A percentile compares a stretch with the other conserved stretches of the same genome.
phyloP scores from a whole-genome alignment of 768 basidiomycete species.

The Pleurotus tuber-regium region DNA sequence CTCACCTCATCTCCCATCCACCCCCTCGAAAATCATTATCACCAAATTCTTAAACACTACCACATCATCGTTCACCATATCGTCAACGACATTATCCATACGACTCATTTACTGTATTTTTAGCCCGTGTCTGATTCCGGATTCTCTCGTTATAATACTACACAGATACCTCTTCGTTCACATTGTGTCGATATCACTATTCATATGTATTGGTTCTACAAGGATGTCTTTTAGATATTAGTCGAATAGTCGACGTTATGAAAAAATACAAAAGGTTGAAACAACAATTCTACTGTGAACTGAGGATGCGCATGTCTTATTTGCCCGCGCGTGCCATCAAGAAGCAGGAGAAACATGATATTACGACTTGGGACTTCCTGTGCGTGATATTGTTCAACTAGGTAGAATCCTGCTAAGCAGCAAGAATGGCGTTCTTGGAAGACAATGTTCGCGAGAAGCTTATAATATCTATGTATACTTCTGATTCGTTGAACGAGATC shows the following conservation, averaged over 20 bases:
- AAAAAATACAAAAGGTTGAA: too few species aligned
- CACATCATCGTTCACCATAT: neutral
- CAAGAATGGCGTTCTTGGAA: too few species aligned
- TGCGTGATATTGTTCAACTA: too few species aligned
- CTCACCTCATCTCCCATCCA: neutral
- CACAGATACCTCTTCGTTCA: conserved; percentile 10
- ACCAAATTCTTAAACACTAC: neutral
- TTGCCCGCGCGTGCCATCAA: too few species aligned
- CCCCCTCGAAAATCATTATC: neutral
- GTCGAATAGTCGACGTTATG: neutral
- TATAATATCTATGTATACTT: too few species aligned
- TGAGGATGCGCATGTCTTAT: too few species aligned
- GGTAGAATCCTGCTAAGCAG: too few species aligned
- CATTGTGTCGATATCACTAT: conserved; percentile 13
- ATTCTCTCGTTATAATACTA: neutral
- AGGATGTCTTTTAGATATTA: neutral
- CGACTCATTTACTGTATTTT: conserved; percentile 10
- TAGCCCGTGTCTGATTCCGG: conserved; percentile 5
- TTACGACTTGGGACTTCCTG: too few species aligned
- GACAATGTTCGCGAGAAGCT: too few species aligned
- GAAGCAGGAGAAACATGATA: too few species aligned
- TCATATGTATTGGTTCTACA: conserved; percentile 11
- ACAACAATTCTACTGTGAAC: neutral
- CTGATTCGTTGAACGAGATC: too few species aligned
- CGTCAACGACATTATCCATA: neutral